Evolutionary conservation across 2,329 filamentous ascomycete species (phyloP).

Genomic region (Rutstroemia sp.): DNA sequence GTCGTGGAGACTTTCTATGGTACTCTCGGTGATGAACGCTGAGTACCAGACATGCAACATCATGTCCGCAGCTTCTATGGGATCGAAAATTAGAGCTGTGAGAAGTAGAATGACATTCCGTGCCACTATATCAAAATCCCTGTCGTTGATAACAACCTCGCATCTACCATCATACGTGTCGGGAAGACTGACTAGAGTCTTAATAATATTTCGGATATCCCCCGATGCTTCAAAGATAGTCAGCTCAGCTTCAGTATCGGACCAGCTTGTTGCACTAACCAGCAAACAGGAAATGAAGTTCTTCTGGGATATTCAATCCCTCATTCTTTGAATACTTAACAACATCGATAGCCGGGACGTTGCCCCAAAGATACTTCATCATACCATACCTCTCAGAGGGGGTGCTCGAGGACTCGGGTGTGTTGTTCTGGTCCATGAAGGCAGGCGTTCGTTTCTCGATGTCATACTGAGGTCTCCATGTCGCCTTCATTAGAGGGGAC

Average conservation of each 20-base stretch:
- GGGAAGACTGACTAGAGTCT: conserved; percentile 13
- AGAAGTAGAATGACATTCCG: conserved; percentile 3
- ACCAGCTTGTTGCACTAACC: not conserved
- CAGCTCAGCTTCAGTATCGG: not conserved
- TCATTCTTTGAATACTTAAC: not conserved
- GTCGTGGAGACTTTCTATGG: not conserved
- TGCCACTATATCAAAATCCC: conserved; percentile 12
- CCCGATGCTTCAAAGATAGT: conserved; percentile 28
- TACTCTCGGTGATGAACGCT: not conserved
- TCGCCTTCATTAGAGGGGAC: conserved; percentile 1
- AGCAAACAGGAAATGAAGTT: conserved; percentile 1
- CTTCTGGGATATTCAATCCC: not conserved
- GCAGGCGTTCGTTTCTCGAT: not conserved
- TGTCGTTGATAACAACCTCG: conserved; percentile 26
- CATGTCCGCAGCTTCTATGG: not conserved
- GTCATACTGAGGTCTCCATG: conserved; percentile 1
- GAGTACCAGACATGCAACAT: conserved; percentile 9
- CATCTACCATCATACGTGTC: conserved; percentile 26
- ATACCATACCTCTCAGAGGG: not conserved
- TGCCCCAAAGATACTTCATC: conserved; percentile 5
- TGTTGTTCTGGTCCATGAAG: conserved; percentile 17
- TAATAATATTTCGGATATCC: conserved; percentile 37
- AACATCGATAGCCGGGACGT: conserved; percentile 5
- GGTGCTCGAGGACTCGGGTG: not conserved
- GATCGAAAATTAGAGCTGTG: not conserved